These are phyloP conservation scores for Fabrea salina DNA, from an alignment of 169 alveolate species.

Conservation along the genomic window DNA sequence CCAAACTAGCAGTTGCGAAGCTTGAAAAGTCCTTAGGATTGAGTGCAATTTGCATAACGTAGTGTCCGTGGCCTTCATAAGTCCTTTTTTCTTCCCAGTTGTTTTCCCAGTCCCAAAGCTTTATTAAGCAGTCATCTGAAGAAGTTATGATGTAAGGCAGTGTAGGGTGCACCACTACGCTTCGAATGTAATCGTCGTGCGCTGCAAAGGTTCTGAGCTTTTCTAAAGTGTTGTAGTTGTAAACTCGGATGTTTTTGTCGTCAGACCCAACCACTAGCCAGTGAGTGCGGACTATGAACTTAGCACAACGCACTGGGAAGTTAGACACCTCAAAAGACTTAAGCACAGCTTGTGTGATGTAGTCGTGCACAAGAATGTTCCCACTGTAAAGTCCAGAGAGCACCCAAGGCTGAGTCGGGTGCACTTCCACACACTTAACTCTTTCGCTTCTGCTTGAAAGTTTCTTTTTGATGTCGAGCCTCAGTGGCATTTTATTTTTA, in stretches of 20 bases:
- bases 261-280: conserved; percentile 95
- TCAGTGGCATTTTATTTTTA: conserved; percentile 92
- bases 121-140: conserved; percentile 93
- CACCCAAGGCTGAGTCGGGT: conserved; percentile 95
- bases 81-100: conserved; percentile 89
- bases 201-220: conserved; percentile 93
- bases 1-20: conserved; percentile 97
- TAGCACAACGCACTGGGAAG: conserved; percentile 94
- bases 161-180: conserved; percentile 94
- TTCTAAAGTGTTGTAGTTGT: conserved; percentile 96
- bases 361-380: conserved; percentile 84
- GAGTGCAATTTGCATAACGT: conserved; percentile 96
- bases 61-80: conserved; percentile 96
- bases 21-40: conserved; percentile 95
- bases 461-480: conserved; percentile 92
- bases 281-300: conserved; percentile 92
- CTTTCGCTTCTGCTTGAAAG: conserved; percentile 91
- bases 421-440: conserved; percentile 96
- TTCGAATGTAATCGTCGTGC: conserved; percentile 97
- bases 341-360: conserved; percentile 87
- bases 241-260: conserved; percentile 91
- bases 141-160: conserved; percentile 93
- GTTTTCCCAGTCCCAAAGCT: conserved; percentile 96
- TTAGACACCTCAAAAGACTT: conserved; percentile 92
- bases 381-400: conserved; percentile 94